Evolutionary conservation across 1,139 yeast species (phyloP).

Genomic region (Blastobotrys capitulatus): DNA sequence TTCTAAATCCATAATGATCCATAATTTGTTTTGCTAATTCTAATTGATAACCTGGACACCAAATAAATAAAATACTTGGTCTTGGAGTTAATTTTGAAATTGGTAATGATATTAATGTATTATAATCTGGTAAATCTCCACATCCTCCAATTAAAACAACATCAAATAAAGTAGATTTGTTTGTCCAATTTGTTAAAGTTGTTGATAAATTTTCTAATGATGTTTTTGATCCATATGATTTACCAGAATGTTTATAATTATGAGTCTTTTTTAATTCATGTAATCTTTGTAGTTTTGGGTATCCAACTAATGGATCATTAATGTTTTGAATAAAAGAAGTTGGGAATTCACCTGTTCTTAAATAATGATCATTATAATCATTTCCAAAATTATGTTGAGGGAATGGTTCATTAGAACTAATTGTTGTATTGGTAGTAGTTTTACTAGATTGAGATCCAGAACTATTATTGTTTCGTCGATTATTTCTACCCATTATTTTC

Average conservation of each 20-base stretch:
- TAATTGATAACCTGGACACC: slow-evolving; percentile 69
- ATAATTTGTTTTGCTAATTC: slow-evolving; percentile 45
- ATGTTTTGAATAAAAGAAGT: slow-evolving; percentile 60
- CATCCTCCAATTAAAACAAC: slow-evolving; percentile 90
- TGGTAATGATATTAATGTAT: slow-evolving; percentile 59
- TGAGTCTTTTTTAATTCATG: slow-evolving; percentile 55
- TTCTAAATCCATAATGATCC: slow-evolving; percentile 71
- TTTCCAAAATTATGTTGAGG: slow-evolving; percentile 38
- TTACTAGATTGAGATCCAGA: background rate
- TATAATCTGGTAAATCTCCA: slow-evolving; percentile 61
- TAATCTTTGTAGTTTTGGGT: slow-evolving; percentile 71
- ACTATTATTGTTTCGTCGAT: background rate
- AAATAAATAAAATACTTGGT: slow-evolving; percentile 80
- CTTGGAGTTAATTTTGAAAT: slow-evolving; percentile 67
- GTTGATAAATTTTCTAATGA: slow-evolving; percentile 22
- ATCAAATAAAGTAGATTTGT: slow-evolving; percentile 60
- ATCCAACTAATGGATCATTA: slow-evolving; percentile 65
- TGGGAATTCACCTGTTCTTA: slow-evolving; percentile 59
- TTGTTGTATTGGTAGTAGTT: background rate
- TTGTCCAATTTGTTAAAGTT: slow-evolving; percentile 57
- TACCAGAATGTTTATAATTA: slow-evolving; percentile 47
- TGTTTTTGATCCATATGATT: slow-evolving; percentile 62
- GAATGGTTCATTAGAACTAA: background rate
- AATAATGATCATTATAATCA: slow-evolving; percentile 66
- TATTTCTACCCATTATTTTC: background rate